Evolutionary conservation across 2,329 filamentous ascomycete species (phyloP).

Genomic region (Colletotrichum echinochloae): DNA sequence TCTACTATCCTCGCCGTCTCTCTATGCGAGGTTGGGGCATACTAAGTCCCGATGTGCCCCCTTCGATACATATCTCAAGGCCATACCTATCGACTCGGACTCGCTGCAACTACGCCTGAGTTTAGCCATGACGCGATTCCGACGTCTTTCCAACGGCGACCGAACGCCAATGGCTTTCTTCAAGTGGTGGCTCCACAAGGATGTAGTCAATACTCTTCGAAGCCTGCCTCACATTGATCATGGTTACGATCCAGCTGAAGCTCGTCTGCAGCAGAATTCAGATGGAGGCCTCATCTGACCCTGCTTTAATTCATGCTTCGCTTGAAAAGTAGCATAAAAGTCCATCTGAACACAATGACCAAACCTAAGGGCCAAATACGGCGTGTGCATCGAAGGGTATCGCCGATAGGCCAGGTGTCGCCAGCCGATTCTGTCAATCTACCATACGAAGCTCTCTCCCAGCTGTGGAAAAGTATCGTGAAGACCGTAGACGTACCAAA

Average conservation of each 20-base stretch:
- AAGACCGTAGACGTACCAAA: neutral
- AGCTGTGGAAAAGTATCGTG: neutral
- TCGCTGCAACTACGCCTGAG: neutral
- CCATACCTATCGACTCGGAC: neutral
- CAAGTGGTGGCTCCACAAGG: conserved; percentile 18
- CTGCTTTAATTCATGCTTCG: too few species aligned
- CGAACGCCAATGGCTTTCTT: neutral
- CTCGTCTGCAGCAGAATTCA: neutral
- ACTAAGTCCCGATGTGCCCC: neutral
- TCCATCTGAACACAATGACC: neutral
- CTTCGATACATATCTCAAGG: neutral
- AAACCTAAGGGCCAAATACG: neutral
- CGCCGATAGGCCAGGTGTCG: fast-evolving
- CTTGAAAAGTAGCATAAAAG: neutral
- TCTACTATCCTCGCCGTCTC: neutral
- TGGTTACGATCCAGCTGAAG: neutral
- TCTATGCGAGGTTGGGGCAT: neutral
- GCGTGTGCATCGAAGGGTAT: neutral
- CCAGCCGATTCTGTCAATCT: fast-evolving
- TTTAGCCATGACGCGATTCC: neutral
- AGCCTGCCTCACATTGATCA: neutral
- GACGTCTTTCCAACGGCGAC: too few species aligned
- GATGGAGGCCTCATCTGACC: too few species aligned
- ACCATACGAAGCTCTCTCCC: neutral
- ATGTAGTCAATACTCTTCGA: neutral